Evolutionary conservation across 2,329 filamentous ascomycete species (phyloP).

Genomic region (Fulvia fulva): DNA sequence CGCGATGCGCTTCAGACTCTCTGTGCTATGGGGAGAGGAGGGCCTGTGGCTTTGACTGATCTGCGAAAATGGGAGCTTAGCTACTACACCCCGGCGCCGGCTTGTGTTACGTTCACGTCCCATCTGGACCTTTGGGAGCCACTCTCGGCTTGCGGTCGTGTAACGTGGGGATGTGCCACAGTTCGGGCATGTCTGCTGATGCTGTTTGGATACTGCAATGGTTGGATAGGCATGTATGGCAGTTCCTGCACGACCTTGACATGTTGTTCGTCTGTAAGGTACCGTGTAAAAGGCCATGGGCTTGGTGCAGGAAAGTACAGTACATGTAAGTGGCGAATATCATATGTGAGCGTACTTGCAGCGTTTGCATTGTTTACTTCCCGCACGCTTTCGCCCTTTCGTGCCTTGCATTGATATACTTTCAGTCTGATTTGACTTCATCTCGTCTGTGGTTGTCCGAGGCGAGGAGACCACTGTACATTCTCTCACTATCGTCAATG

Average conservation of each 20-base stretch:
- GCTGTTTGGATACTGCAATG: not conserved
- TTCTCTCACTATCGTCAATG: not conserved
- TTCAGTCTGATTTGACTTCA: not conserved
- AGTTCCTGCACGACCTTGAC: not conserved
- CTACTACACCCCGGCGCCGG: not conserved
- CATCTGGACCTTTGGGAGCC: too few species aligned
- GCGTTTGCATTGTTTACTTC: not conserved
- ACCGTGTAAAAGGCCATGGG: not conserved
- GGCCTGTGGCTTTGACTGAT: not conserved
- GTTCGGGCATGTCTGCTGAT: constrained; percentile 1
- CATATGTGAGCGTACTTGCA: not conserved
- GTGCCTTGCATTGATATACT: constrained; percentile 2
- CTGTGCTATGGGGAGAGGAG: not conserved
- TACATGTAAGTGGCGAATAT: not conserved
- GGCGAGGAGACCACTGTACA: not conserved
- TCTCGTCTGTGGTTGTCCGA: not conserved
- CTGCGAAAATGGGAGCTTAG: not conserved
- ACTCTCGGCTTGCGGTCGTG: not conserved
- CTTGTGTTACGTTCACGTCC: too few species aligned
- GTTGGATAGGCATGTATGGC: not conserved
- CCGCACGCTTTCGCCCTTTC: not conserved
- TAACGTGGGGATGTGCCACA: not conserved
- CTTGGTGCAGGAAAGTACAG: not conserved
- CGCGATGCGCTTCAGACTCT: not conserved
- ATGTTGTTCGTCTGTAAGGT: not conserved